Evolutionary conservation across 345 rosid species (phyloP).

Genomic region (Rhizophora mangle): DNA sequence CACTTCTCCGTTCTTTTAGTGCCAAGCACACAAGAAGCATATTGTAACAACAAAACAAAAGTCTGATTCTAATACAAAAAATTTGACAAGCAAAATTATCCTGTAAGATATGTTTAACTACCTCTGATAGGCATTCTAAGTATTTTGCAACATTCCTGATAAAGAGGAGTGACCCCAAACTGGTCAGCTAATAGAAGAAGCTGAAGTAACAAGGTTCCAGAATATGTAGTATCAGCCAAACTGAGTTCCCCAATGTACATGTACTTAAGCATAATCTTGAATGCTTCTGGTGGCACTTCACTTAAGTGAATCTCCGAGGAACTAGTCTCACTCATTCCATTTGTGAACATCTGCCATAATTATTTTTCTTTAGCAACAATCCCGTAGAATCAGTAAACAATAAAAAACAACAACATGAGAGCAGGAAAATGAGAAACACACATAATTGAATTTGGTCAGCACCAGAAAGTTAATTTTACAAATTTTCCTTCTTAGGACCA

Average conservation of each 20-base stretch:
- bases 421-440: too few relatives aligned
- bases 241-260: slow-evolving; percentile 79
- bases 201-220: slow-evolving; percentile 70
- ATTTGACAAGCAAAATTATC: slow-evolving; percentile 11
- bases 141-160: slow-evolving; percentile 95
- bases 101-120: slow-evolving; percentile 34
- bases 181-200: slow-evolving; percentile 86
- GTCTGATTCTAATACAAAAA: slow-evolving; percentile 1
- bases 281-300: slow-evolving; percentile 74
- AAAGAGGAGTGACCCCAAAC: slow-evolving; percentile 75
- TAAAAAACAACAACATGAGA: slow-evolving; percentile 4
- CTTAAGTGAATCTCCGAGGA: slow-evolving; percentile 59
- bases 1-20: slow-evolving; percentile 63
- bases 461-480: too few relatives aligned
- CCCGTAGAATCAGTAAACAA: slow-evolving; percentile 2
- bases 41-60: slow-evolving; percentile 19
- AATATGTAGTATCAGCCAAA: slow-evolving; percentile 52
- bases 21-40: slow-evolving; percentile 46
- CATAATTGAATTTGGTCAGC: too few relatives aligned
- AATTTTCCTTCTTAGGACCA: too few relatives aligned
- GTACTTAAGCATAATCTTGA: slow-evolving; percentile 73
- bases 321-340: slow-evolving; percentile 91
- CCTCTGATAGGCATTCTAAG: slow-evolving; percentile 94
- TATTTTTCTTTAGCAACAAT: slow-evolving; percentile 15
- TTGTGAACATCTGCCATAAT: slow-evolving; percentile 85